Conservation (phyloP, 2,329 filamentous ascomycete genomes). For the Cladosporium sp. region DNA sequence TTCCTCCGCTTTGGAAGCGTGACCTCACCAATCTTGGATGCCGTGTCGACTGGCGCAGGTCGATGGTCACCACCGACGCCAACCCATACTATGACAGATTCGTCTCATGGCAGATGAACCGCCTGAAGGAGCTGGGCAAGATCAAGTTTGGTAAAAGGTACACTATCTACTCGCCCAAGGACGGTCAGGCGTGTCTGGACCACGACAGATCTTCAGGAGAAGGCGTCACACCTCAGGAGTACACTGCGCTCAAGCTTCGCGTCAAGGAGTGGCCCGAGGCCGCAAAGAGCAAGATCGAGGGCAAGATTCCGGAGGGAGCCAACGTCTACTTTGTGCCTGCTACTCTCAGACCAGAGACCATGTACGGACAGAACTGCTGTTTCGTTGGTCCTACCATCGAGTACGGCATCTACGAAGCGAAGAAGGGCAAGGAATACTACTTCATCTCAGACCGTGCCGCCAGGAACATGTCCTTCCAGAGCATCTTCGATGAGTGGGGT, state of each 20-base stretch:
- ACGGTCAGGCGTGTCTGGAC: conserved; percentile 81
- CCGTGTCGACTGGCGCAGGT: conserved; percentile 86
- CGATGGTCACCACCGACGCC: conserved; percentile 89
- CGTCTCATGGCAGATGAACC: conserved; percentile 94
- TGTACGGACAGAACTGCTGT: conserved; percentile 97
- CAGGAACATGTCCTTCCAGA: conserved; percentile 95
- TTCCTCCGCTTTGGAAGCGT: conserved; percentile 71
- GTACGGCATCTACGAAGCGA: conserved; percentile 79
- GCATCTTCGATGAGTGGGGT: conserved; percentile 71
- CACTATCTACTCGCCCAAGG: conserved; percentile 87
- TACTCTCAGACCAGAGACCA: conserved; percentile 90
- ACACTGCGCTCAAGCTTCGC: conserved; percentile 85
- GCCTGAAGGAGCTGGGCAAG: conserved; percentile 80
- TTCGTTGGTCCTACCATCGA: conserved; percentile 86
- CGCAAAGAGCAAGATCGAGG: conserved; percentile 64
- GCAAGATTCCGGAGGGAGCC: conserved; percentile 70
- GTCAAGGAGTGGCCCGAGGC: conserved; percentile 82
- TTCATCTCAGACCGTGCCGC: conserved; percentile 76
- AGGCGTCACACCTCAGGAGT: conserved; percentile 80
- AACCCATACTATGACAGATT: conserved; percentile 97
- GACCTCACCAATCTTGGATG: conserved; percentile 81
- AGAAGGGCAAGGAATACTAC: conserved; percentile 61
- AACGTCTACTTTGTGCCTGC: conserved; percentile 87
- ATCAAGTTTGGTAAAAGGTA: conserved; percentile 91
- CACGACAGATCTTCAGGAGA: conserved; percentile 78